These are phyloP conservation scores for Phytopythium sindhum DNA, from an alignment of 352 stramenopile species.

Conservation along the genomic window DNA sequence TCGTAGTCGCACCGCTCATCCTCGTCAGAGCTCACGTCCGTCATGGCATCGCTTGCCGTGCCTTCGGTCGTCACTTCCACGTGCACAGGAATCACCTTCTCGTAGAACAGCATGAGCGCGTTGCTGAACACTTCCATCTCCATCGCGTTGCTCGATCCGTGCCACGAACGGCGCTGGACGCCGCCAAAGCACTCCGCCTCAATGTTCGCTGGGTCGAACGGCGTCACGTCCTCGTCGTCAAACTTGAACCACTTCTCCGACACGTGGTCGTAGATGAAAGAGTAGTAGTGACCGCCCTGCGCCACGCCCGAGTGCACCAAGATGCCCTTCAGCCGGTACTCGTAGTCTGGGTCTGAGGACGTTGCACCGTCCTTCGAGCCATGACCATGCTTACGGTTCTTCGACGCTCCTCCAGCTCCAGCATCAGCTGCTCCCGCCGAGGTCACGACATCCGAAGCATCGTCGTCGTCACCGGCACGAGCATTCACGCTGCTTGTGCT, in stretches of 20 bases:
- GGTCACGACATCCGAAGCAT: not conserved
- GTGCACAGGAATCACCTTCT: conserved; percentile 90
- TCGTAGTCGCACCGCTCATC: conserved; percentile 78
- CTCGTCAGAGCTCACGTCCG: conserved; percentile 10
- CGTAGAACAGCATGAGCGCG: conserved; percentile 99
- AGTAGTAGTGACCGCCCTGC: conserved; percentile 99
- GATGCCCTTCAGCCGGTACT: conserved; percentile 97
- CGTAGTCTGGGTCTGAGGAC: conserved; percentile 86
- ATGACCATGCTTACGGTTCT: conserved; percentile 1
- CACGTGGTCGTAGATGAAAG: conserved; percentile 86
- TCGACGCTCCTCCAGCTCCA: not conserved
- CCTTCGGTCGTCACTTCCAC: conserved; percentile 23
- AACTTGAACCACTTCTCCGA: conserved; percentile 98
- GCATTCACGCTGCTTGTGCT: conserved; percentile 5
- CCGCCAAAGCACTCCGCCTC: conserved; percentile 98
- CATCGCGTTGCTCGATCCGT: conserved; percentile 94
- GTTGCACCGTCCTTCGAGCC: conserved; percentile 17
- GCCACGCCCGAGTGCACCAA: conserved; percentile 98
- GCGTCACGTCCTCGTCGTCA: conserved; percentile 98
- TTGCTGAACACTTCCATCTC: conserved; percentile 99
- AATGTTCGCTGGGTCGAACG: conserved; percentile 95
- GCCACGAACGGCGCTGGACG: conserved; percentile 90
- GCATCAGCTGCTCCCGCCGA: not conserved
- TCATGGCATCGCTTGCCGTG: conserved; percentile 22
- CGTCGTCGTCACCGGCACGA: conserved; percentile 13